phyloP scores from a whole-genome alignment of 2,329 filamentous ascomycete species.

The Alternaria arborescens region DNA sequence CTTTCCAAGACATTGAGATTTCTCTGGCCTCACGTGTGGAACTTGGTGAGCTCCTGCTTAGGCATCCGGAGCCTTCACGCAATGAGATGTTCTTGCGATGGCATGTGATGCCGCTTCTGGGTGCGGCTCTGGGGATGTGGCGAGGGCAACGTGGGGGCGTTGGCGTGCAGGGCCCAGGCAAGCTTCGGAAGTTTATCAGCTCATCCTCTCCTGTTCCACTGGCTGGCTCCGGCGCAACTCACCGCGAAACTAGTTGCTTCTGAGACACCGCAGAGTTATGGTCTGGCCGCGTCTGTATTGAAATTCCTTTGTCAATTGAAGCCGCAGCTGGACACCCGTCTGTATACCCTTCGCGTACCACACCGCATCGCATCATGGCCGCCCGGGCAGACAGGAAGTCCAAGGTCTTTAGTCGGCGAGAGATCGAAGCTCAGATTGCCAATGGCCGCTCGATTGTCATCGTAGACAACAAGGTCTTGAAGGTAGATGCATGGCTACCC shows the following conservation, averaged over 20 bases:
- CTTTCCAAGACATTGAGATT: neutral
- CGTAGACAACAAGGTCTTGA: conserved; percentile 80
- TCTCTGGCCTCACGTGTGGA: neutral
- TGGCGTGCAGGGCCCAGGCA: conserved; percentile 11
- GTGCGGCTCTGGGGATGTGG: neutral
- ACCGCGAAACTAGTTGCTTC: neutral
- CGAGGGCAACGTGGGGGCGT: conserved; percentile 16
- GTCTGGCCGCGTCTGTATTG: conserved; percentile 6
- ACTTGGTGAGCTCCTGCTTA: neutral
- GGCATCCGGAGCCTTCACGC: neutral
- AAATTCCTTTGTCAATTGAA: neutral
- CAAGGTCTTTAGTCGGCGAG: conserved; percentile 64
- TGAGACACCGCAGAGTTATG: neutral
- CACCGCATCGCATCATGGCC: conserved; percentile 31
- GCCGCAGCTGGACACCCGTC: neutral
- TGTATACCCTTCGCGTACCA: neutral
- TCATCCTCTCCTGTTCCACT: conserved; percentile 20
- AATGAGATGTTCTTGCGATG: neutral
- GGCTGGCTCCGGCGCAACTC: conserved; percentile 9
- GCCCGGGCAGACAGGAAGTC: conserved; percentile 53
- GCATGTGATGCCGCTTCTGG: conserved; percentile 5
- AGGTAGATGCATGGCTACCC: conserved; percentile 85
- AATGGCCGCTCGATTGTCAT: conserved; percentile 83
- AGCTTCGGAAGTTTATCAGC: conserved; percentile 25
- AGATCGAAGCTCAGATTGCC: conserved; percentile 84